These are phyloP conservation scores for Pseudozyma pruni DNA, from an alignment of 1,284 basidiomycete species.

Conservation along the genomic window DNA sequence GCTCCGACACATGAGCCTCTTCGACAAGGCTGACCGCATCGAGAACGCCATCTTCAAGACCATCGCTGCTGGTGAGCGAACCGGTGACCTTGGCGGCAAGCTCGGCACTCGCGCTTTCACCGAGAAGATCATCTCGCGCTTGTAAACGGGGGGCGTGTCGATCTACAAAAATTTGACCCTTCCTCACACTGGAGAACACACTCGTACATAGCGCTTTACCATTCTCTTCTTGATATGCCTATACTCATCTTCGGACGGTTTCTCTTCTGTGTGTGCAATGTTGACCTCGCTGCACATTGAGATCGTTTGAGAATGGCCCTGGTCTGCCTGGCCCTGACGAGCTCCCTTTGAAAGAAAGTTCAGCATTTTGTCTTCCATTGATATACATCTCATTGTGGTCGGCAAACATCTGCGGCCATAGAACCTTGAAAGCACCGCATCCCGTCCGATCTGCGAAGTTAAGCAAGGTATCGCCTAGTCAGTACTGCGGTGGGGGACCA, in stretches of 20 bases:
- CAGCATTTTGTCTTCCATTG: too few species aligned
- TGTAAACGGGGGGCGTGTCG: too few species aligned
- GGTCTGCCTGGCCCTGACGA: too few species aligned
- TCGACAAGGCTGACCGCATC: conserved; percentile 86
- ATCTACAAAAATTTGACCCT: too few species aligned
- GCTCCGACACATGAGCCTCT: conserved; percentile 90
- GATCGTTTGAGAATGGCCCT: background rate
- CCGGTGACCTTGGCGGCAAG: conserved; percentile 63
- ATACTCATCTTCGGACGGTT: conserved; percentile 6
- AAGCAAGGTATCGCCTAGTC: conserved; percentile 81
- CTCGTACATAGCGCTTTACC: conserved; percentile 25
- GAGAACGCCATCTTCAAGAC: conserved; percentile 78
- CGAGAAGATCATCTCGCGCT: conserved; percentile 57
- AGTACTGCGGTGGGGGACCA: conserved; percentile 86
- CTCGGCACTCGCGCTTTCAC: conserved; percentile 66
- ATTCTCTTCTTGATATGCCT: conserved; percentile 20
- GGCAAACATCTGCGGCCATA: conserved; percentile 81
- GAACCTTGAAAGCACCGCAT: conserved; percentile 82
- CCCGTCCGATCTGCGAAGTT: conserved; percentile 82
- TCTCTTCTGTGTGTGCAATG: background rate
- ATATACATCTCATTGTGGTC: too few species aligned
- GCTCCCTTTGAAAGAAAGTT: too few species aligned
- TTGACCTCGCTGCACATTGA: background rate
- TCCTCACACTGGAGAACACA: too few species aligned
- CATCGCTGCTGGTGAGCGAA: conserved; percentile 62